Percentiles rank a stretch among this genome's conserved stretches.
Conservation (phyloP, 768 basidiomycete genomes). For the Leccinellum albellum region DNA sequence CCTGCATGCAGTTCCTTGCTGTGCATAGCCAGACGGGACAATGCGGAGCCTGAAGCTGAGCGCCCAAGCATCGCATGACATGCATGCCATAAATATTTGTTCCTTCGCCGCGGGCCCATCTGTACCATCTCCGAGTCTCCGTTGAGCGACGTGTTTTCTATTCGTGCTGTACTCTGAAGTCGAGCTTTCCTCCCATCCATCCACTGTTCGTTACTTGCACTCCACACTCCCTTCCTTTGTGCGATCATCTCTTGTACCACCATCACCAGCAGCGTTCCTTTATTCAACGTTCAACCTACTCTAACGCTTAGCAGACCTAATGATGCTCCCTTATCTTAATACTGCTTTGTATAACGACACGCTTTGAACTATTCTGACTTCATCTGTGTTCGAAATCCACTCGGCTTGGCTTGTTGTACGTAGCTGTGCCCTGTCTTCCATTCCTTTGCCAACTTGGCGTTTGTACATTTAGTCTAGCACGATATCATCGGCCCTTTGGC, state of each 20-base stretch:
- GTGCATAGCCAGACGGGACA: conserved; percentile 34
- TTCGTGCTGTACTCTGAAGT: conserved; percentile 8
- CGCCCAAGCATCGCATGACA: too few relatives aligned
- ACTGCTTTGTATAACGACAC: conserved; percentile 3
- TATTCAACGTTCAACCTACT: not conserved
- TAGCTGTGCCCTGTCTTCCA: not conserved
- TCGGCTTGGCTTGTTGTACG: not conserved
- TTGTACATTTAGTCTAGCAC: too few relatives aligned
- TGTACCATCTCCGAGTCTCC: conserved; percentile 10
- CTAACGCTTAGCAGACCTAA: not conserved
- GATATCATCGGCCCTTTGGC: not conserved
- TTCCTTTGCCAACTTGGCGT: not conserved
- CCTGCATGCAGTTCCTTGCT: conserved; percentile 49
- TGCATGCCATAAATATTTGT: not conserved
- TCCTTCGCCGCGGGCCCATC: not conserved
- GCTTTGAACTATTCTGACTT: not conserved
- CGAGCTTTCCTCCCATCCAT: not conserved
- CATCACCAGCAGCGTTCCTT: conserved; percentile 9
- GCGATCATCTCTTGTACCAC: conserved; percentile 12
- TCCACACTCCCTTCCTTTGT: not conserved
- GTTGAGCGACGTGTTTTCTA: conserved; percentile 10
- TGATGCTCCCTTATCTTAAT: not conserved
- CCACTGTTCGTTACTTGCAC: not conserved
- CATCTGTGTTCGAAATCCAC: not conserved
- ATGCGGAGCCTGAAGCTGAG: conserved; percentile 12